A percentile compares a stretch with the other conserved stretches of the same genome.
Evolutionary conservation across 441 rosid species (phyloP).

Genomic region (Croton setiger): DNA sequence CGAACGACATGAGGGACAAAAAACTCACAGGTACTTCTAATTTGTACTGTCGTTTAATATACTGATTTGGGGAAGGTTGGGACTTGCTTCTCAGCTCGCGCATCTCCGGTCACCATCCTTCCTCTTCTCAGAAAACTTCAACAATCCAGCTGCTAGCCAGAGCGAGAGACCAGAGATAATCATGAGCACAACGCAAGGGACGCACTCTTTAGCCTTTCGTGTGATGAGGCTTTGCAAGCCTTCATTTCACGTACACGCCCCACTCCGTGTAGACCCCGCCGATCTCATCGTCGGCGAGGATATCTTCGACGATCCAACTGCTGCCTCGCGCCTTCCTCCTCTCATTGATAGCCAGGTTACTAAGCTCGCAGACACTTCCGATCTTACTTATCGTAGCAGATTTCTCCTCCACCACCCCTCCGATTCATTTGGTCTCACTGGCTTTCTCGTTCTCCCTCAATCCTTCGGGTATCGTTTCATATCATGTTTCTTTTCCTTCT

Average conservation of each 20-base stretch:
- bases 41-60: too few relatives aligned
- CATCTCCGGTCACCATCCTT: background rate
- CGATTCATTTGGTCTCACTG: constrained; percentile 85
- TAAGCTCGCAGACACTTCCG: constrained; percentile 40
- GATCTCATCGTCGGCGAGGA: constrained; percentile 92
- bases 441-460: constrained; percentile 96
- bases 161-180: background rate
- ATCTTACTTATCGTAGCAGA: constrained; percentile 67
- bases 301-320: constrained; percentile 71
- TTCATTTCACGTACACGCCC: constrained; percentile 77
- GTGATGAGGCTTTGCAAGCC: constrained; percentile 97
- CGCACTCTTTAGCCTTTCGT: constrained; percentile 94
- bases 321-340: constrained; percentile 52
- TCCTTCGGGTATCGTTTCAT: constrained; percentile 58
- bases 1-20: too few relatives aligned
- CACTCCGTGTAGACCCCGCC: constrained; percentile 73
- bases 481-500: background rate
- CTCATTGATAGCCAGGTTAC: constrained; percentile 41
- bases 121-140: background rate
- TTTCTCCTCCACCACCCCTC: constrained; percentile 64
- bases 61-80: too few relatives aligned
- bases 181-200: constrained; percentile 71
- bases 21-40: too few relatives aligned
- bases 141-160: background rate
- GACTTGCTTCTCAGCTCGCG: background rate